Conservation (phyloP, 23 red algal genomes). For the Gracilaria gracilis region DNA sequence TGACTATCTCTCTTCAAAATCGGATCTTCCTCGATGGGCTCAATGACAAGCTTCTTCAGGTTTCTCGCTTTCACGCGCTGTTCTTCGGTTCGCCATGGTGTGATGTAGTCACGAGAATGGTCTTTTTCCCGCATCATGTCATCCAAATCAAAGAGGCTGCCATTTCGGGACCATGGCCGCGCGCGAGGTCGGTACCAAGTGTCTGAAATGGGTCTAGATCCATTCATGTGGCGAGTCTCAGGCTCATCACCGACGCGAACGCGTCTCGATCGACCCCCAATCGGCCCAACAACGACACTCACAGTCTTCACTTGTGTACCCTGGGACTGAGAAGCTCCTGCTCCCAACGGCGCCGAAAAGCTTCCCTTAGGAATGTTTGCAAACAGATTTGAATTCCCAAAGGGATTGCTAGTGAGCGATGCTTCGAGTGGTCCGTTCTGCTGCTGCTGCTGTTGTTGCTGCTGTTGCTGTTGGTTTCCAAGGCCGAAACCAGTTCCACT, state of each 20-base stretch:
- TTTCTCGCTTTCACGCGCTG: conserved; percentile 48
- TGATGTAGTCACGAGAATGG: conserved; percentile 32
- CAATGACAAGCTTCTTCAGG: conserved; percentile 64
- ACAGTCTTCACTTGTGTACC: conserved; percentile 29
- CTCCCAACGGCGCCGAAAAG: background rate
- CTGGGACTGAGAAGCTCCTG: conserved; percentile 1
- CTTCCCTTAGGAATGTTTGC: background rate
- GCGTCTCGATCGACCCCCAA: conserved; percentile 26
- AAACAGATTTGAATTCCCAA: conserved; percentile 62
- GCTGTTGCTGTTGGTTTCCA: conserved; percentile 28
- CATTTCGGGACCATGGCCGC: conserved; percentile 50
- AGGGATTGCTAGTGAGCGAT: conserved; percentile 60
- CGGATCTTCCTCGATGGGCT: conserved; percentile 50
- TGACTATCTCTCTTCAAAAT: conserved; percentile 8
- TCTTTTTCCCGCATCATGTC: conserved; percentile 36
- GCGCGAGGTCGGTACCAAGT: conserved; percentile 32
- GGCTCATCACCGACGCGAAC: conserved; percentile 4
- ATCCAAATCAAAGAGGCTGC: conserved; percentile 44
- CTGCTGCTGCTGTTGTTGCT: conserved; percentile 61
- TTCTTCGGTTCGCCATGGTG: conserved; percentile 71
- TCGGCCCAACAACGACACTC: conserved; percentile 21
- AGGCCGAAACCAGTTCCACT: background rate
- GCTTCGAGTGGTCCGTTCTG: conserved; percentile 40
- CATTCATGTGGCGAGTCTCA: background rate
- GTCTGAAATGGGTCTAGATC: background rate